Evolutionary conservation across 129 eudicot species (phyloP).

Genomic region (Chrysanthemum makinoi): DNA sequence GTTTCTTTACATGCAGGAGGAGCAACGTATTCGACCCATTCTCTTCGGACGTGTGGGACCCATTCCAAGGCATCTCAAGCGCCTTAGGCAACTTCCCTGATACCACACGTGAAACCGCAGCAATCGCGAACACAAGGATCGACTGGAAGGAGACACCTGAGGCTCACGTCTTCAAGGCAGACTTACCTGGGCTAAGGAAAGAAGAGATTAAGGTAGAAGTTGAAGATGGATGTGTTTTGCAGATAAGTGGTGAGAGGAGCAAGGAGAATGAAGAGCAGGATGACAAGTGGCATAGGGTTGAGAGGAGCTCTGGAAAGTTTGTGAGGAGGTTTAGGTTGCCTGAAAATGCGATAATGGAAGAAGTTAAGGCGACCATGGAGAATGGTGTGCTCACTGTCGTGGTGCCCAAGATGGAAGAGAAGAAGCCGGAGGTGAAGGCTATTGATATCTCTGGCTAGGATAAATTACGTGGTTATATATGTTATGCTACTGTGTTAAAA

Average conservation of each 20-base stretch:
- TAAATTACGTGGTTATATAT: neutral
- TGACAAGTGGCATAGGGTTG: slow-evolving; percentile 39
- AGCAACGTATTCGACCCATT: slow-evolving; percentile 40
- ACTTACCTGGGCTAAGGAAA: slow-evolving; percentile 39
- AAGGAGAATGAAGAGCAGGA: slow-evolving; percentile 28
- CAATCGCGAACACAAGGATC: slow-evolving; percentile 25
- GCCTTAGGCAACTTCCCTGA: slow-evolving; percentile 10
- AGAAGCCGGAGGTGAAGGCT: slow-evolving; percentile 33
- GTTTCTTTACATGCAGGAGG: slow-evolving; percentile 29
- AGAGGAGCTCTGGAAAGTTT: slow-evolving; percentile 42
- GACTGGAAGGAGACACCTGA: slow-evolving; percentile 47
- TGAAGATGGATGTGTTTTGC: slow-evolving; percentile 34
- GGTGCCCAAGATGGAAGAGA: slow-evolving; percentile 37
- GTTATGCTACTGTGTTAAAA: neutral
- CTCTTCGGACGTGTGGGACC: slow-evolving; percentile 39
- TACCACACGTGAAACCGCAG: slow-evolving; percentile 25
- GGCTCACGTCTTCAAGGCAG: slow-evolving; percentile 43
- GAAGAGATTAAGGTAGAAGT: slow-evolving; percentile 42
- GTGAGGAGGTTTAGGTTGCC: slow-evolving; percentile 39
- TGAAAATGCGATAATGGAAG: slow-evolving; percentile 35
- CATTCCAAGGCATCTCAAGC: slow-evolving; percentile 27
- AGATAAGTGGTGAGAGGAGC: slow-evolving; percentile 45
- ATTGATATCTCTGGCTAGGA: slow-evolving; percentile 35
- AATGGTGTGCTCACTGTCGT: slow-evolving; percentile 37
- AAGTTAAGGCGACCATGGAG: slow-evolving; percentile 36